These are phyloP conservation scores for Pleurotus pulmonarius DNA, from an alignment of 768 basidiomycete species.

Conservation along the genomic window DNA sequence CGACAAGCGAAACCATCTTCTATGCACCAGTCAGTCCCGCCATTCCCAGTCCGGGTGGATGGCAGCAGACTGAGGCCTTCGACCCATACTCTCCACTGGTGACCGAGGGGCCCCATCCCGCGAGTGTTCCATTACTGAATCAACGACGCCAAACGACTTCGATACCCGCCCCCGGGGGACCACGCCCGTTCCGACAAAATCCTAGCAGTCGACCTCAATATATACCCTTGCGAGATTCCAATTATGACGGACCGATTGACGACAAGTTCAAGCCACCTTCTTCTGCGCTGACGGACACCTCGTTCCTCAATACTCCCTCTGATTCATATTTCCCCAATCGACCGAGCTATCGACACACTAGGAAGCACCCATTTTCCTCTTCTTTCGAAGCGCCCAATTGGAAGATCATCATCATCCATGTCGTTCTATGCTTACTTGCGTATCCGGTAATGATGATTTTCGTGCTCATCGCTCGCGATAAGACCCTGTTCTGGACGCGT, in stretches of 20 bases:
- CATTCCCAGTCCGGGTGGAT: background rate
- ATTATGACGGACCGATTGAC: background rate
- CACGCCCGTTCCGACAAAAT: conserved; percentile 1
- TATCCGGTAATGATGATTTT: conserved; percentile 31
- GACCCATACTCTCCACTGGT: background rate
- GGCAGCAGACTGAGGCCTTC: background rate
- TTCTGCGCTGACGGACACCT: background rate
- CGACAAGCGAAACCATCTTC: conserved; percentile 2
- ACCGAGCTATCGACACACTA: background rate
- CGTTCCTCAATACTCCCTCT: conserved; percentile 2
- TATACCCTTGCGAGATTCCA: conserved; percentile 1
- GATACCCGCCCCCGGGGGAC: conserved; percentile 1
- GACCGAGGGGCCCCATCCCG: background rate
- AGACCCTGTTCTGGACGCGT: conserved; percentile 36
- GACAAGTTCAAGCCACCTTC: background rate
- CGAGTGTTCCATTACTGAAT: background rate
- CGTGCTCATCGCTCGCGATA: conserved; percentile 22
- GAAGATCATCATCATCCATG: conserved; percentile 24
- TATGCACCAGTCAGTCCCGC: background rate
- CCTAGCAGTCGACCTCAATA: background rate
- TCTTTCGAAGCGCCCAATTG: conserved; percentile 31
- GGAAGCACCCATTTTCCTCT: conserved; percentile 24
- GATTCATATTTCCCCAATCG: background rate
- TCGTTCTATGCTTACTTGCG: conserved; percentile 24
- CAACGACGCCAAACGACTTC: conserved; percentile 1